Evolutionary conservation across 148 eudicot genomes (phyloP).

Genomic region (Rheum nobile): DNA sequence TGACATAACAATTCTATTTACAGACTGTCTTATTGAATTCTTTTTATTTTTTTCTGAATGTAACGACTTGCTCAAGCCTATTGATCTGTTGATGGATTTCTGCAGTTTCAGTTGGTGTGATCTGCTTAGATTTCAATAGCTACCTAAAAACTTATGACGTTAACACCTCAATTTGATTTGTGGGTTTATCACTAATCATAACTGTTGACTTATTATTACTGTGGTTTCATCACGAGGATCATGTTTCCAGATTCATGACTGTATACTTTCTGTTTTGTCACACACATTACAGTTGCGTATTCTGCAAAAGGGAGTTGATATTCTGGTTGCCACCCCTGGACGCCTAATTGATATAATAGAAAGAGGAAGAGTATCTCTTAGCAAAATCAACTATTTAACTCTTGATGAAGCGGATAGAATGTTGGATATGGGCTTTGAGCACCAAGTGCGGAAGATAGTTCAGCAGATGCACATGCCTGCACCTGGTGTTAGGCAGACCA

Average conservation of each 20-base stretch:
- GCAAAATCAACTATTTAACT: conserved; percentile 50
- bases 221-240: not conserved
- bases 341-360: conserved; percentile 77
- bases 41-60: not conserved
- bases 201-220: not conserved
- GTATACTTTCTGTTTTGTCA: not conserved
- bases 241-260: not conserved
- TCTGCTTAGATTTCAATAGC: not conserved
- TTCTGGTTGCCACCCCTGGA: conserved; percentile 90
- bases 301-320: conserved; percentile 74
- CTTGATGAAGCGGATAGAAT: conserved; percentile 91
- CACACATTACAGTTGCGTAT: conserved; percentile 38
- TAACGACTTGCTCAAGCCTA: not conserved
- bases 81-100: not conserved
- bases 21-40: not conserved
- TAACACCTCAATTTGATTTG: not conserved
- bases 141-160: not conserved
- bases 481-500: conserved; percentile 69
- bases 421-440: conserved; percentile 98
- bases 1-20: not conserved
- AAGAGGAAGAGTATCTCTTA: conserved; percentile 53
- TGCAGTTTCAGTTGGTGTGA: not conserved
- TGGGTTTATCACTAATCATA: not conserved
- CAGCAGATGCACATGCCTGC: conserved; percentile 75
- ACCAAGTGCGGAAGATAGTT: conserved; percentile 72